Base-by-base conservation (phyloP, 441 rosid genomes). In the Heliophila coronopifolia region DNA sequence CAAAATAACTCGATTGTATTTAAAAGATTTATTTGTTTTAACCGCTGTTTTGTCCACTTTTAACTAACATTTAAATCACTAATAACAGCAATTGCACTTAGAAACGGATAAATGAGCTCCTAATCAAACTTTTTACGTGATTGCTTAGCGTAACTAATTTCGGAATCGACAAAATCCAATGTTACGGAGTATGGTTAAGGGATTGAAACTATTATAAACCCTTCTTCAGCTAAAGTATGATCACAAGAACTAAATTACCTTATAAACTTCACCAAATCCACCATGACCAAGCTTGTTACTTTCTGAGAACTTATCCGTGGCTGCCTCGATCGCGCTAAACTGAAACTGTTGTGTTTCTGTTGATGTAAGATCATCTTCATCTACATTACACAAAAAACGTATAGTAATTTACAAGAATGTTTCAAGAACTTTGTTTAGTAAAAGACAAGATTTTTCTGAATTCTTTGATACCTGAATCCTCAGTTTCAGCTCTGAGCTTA, bases 201-300 rank as follows among this genome's bases (percentile, higher is more conserved):
- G n/a, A n/a, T n/a, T n/a, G n/a, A n/a, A n/a, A n/a, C n/a, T n/a
- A n/a, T n/a, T n/a, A n/a, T n/a, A n/a, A n/a, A n/a, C n/a, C n/a
- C n/a, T n/a, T n/a, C n/a, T n/a, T n/a, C n/a, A n/a, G 19, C 58
- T 5, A 22, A 44, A 5, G 3, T 46, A 33, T 48, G 27, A 40
- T 17, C 16, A 41, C 4, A 40, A 37, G 55, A 19, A 0, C 39
- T 32, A 5, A 20, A 9, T 22, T 49, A 77, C 81, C 77, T 66
- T 69, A 63, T 67, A 80, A 52, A 80, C 86, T 27, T 51, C 67
- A 23, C 81, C 78, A 55, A 78, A 81, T 43, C 88, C 84, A 7
- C 89, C 85, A 24, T 23, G 63, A 14, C 83, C 86, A 43, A 81
- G 58, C 65, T 69, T 73, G 61, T 77, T 76, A 28, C 37, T 43